These are phyloP conservation scores for Dioscorea zingiberensis DNA, from an alignment of 106 monocot species.

Conservation along the genomic window DNA sequence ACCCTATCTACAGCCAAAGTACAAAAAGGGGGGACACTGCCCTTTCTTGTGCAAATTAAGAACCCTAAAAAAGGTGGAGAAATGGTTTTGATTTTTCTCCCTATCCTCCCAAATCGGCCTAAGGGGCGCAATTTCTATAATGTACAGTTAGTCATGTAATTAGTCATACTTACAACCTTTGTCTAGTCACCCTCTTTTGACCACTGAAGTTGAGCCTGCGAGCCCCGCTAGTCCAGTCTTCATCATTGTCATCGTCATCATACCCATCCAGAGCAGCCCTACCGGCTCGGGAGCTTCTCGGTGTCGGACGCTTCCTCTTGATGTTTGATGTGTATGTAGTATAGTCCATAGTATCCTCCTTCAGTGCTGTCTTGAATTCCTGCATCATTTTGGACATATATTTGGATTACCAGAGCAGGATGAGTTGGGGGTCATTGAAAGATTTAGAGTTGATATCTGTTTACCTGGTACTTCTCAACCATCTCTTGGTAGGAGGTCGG, in stretches of 20 bases:
- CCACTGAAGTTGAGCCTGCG: slow-evolving; percentile 51
- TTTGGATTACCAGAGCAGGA: background rate
- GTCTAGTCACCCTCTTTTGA: slow-evolving; percentile 53
- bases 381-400: slow-evolving; percentile 7
- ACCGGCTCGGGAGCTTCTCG: slow-evolving; percentile 44
- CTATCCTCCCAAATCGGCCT: background rate
- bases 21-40: background rate
- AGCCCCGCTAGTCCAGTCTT: slow-evolving; percentile 69
- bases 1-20: background rate
- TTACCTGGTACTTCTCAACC: slow-evolving; percentile 76
- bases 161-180: slow-evolving; percentile 27
- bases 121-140: background rate
- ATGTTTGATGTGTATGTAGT: slow-evolving; percentile 36
- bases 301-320: slow-evolving; percentile 67
- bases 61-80: too few relatives aligned
- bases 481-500: slow-evolving; percentile 46
- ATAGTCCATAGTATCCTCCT: slow-evolving; percentile 80
- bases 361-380: slow-evolving; percentile 76
- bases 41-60: background rate
- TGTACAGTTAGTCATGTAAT: slow-evolving; percentile 3
- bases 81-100: background rate
- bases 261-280: slow-evolving; percentile 18
- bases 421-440: background rate
- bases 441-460: background rate
- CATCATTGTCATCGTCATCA: slow-evolving; percentile 28